These are phyloP conservation scores for Populus davidiana DNA, from an alignment of 345 rosid genomes.

Conservation along the genomic window DNA sequence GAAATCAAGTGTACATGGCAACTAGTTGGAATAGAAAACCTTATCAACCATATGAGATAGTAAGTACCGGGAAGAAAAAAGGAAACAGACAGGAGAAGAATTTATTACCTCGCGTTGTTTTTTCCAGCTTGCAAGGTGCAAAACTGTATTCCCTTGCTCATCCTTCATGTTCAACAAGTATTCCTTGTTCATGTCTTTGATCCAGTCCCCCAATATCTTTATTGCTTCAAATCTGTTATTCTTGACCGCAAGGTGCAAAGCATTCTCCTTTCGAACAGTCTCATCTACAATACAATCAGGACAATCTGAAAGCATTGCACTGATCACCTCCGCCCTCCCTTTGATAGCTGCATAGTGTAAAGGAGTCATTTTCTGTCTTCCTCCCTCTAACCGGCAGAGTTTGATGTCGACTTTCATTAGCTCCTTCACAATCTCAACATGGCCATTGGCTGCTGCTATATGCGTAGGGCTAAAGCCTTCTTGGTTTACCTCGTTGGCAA, in stretches of 20 bases:
- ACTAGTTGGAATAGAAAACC: too few relatives aligned
- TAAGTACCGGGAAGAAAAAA: background rate
- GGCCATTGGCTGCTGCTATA: slow-evolving; percentile 15
- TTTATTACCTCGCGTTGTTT: slow-evolving; percentile 13
- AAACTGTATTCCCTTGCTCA: slow-evolving; percentile 12
- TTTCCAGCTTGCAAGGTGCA: slow-evolving; percentile 13
- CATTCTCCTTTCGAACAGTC: slow-evolving; percentile 8
- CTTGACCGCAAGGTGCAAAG: slow-evolving; percentile 12
- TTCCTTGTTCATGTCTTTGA: background rate
- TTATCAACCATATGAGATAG: too few relatives aligned
- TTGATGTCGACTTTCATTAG: slow-evolving; percentile 5
- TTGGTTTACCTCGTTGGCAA: slow-evolving; percentile 2
- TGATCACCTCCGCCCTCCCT: slow-evolving; percentile 8
- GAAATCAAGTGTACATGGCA: too few relatives aligned
- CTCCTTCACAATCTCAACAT: slow-evolving; percentile 11
- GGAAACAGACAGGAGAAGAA: background rate
- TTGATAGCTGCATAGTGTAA: slow-evolving; percentile 12
- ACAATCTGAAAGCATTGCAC: background rate
- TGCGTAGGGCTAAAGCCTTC: slow-evolving; percentile 14
- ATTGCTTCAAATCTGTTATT: slow-evolving; percentile 11
- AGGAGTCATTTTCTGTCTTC: slow-evolving; percentile 8
- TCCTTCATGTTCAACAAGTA: slow-evolving; percentile 6
- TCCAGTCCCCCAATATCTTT: background rate
- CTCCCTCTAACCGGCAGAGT: slow-evolving; percentile 12
- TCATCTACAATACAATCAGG: slow-evolving; percentile 5